Evolutionary conservation across 441 rosid genomes (phyloP), one percentile per base, ranked within the genome.

Genomic region (Erodium moschatum): DNA sequence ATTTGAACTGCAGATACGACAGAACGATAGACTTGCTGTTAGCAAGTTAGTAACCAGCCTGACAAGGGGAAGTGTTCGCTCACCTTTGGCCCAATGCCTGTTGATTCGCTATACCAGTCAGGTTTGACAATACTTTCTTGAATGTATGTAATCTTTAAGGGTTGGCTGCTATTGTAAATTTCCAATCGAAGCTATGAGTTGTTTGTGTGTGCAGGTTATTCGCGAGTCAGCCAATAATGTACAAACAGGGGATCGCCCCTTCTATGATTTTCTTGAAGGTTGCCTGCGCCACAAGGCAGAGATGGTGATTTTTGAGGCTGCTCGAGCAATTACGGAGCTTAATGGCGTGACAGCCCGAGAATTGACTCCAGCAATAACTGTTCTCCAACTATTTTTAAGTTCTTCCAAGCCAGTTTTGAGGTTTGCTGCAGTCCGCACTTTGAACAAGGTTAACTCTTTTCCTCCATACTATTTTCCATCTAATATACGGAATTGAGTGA

Each of bases 251-350:
- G 97, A 94, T 72, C 90, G 99, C 67, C 99, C 97, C 20, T 91
- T 94, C 70, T 94, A 89, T 86, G 99, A 91, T 66, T 94, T 88
- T 81, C 86, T 94, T 72, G 99, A 94, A 84, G 82, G 90, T 77
- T 91, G 99, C 72, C 81, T 94, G 73, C 91, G 97, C 74, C 97
- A 91, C 75, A 91, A 91, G 83, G 89, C 97, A 62, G 99, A 94
- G 85, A 91, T 94, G 97, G 99, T 91, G 72, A 90, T 89, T 74
- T 87, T 91, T 83, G 99, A 91, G 87, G 97, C 97, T 75, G 99
- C 99, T 72, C 87, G 96, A 78, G 97, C 99, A 58, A 94, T 94
- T 75, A 94, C 99, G 0, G 99, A 88, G 86, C 97, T 94, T 72
- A 85, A 77, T 80, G 91, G 92, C 24, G 97, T 94, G 72, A 85